Conservation (phyloP, 2,329 filamentous ascomycete genomes). For the Penicillium sp. region DNA sequence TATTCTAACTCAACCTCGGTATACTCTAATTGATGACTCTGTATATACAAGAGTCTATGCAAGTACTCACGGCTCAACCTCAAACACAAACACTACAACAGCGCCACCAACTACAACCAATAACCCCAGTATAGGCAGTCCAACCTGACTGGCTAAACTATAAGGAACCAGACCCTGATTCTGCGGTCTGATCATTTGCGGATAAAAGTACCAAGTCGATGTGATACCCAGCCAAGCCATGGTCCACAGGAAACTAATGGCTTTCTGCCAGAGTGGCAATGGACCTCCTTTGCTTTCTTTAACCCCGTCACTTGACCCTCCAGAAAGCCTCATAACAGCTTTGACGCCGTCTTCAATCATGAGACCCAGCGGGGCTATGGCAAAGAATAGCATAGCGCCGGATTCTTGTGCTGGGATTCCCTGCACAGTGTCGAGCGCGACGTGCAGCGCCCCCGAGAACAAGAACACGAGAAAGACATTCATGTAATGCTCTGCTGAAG, state of each 20-base stretch:
- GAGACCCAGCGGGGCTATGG: slow-evolving; percentile 20
- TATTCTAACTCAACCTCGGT: background rate
- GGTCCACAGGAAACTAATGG: slow-evolving; percentile 12
- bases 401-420: slow-evolving; percentile 14
- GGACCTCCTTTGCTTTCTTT: background rate
- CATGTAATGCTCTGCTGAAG: slow-evolving; percentile 24
- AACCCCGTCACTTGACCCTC: background rate
- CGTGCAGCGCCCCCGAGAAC: slow-evolving; percentile 26
- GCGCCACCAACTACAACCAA: background rate
- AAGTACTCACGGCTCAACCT: background rate
- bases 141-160: slow-evolving; percentile 4
- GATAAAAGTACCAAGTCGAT: slow-evolving; percentile 17
- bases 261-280: slow-evolving; percentile 7
- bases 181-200: slow-evolving; percentile 3
- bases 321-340: slow-evolving; percentile 14
- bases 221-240: slow-evolving; percentile 13
- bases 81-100: background rate
- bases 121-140: background rate
- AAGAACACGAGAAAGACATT: slow-evolving; percentile 28
- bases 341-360: slow-evolving; percentile 29
- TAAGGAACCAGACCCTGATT: slow-evolving; percentile 10
- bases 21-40: background rate
- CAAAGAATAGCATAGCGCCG: slow-evolving; percentile 24
- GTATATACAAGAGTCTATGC: background rate
- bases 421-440: slow-evolving; percentile 12